phyloP scores from a whole-genome alignment of 805 yeast genomes.

The Saccharomycopsis schoenii region DNA sequence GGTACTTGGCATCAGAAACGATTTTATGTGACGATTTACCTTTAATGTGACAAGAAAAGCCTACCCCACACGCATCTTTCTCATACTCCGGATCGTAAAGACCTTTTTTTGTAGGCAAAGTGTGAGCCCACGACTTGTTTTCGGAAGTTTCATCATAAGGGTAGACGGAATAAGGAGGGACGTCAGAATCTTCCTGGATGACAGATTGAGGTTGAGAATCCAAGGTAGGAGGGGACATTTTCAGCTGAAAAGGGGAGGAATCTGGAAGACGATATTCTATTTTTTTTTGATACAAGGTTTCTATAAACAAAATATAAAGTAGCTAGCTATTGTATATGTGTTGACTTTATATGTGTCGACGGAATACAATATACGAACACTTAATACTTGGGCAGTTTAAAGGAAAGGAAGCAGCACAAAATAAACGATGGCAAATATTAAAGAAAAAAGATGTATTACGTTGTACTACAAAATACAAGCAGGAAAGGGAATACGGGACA shows the following conservation, averaged over 20 bases:
- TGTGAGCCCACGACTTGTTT: conserved; percentile 86
- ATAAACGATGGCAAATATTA: not conserved
- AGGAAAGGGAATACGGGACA: not conserved
- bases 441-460: not conserved
- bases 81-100: conserved; percentile 89
- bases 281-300: not conserved
- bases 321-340: too few species aligned
- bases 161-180: conserved; percentile 30
- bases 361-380: too few species aligned
- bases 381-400: not conserved
- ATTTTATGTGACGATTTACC: conserved; percentile 84
- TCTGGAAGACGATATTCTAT: not conserved
- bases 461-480: not conserved
- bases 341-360: too few species aligned
- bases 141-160: conserved; percentile 65
- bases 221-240: not conserved
- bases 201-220: not conserved
- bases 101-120: conserved; percentile 80
- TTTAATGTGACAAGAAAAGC: conserved; percentile 90
- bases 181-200: conserved; percentile 3
- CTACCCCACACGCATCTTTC: conserved; percentile 98
- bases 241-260: not conserved
- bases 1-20: conserved; percentile 77
- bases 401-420: not conserved
- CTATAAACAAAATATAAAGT: too few species aligned